Conservation (phyloP, 1,284 basidiomycete species). For the Cryptococcus sp. region DNA sequence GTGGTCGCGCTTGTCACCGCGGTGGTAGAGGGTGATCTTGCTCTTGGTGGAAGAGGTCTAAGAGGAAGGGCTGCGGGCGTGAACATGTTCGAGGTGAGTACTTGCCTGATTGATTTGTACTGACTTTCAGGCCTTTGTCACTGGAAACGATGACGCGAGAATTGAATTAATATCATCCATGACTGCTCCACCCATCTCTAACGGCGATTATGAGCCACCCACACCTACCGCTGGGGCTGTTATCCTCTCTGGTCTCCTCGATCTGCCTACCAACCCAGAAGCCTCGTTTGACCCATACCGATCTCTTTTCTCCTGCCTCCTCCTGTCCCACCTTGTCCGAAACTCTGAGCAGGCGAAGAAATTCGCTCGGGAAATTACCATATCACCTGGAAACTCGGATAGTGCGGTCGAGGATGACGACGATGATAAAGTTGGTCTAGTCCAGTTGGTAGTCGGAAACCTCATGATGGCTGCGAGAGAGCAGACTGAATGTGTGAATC, state of each 20-base stretch:
- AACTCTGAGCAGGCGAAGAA: constrained; percentile 55
- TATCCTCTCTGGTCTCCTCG: constrained; percentile 52
- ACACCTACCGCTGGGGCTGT: constrained; percentile 50
- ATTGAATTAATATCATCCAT: constrained; percentile 46
- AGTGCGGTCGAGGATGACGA: constrained; percentile 32
- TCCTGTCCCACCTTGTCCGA: constrained; percentile 53
- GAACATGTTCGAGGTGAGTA: constrained; percentile 49
- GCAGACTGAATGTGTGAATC: constrained; percentile 49
- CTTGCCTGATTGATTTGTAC: not conserved
- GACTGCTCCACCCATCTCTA: constrained; percentile 23
- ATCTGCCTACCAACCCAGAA: constrained; percentile 36
- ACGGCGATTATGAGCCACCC: constrained; percentile 19
- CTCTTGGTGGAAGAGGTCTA: constrained; percentile 36
- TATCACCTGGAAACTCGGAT: constrained; percentile 40
- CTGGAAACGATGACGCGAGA: constrained; percentile 45
- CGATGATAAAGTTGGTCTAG: constrained; percentile 53
- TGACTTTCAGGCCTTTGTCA: constrained; percentile 37
- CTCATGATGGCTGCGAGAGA: constrained; percentile 58
- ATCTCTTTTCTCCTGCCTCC: constrained; percentile 51
- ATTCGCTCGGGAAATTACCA: constrained; percentile 51
- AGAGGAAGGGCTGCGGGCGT: constrained; percentile 48
- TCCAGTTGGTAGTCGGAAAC: constrained; percentile 58
- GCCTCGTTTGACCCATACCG: constrained; percentile 52
- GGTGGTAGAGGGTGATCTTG: constrained; percentile 41
- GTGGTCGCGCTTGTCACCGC: constrained; percentile 45